These are phyloP conservation scores for Pelargonium fulgidum DNA, from an alignment of 441 rosid genomes.

Conservation along the genomic window DNA sequence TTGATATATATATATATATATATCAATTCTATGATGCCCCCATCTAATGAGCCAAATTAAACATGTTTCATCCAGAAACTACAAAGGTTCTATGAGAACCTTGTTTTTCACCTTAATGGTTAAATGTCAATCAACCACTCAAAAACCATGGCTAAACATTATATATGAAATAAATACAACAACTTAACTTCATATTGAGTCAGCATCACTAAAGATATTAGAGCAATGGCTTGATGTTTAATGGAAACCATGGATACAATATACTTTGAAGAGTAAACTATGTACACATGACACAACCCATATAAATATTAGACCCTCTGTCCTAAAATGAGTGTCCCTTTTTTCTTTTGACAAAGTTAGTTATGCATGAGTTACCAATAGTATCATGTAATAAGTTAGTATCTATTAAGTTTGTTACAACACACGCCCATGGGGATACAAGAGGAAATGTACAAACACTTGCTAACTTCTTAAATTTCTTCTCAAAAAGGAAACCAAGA, in stretches of 20 bases:
- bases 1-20: too few species aligned
- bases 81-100: background rate
- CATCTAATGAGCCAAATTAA: background rate
- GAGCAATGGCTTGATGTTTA: background rate
- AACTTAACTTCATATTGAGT: background rate
- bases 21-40: background rate
- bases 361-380: too few species aligned
- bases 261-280: background rate
- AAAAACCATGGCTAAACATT: background rate
- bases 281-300: background rate
- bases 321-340: too few species aligned
- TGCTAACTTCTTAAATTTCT: too few species aligned
- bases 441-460: too few species aligned
- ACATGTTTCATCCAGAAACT: background rate
- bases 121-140: background rate
- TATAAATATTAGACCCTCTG: too few species aligned
- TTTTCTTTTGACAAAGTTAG: too few species aligned
- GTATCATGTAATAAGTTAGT: too few species aligned
- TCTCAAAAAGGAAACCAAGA: too few species aligned
- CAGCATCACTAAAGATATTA: background rate
- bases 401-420: too few species aligned
- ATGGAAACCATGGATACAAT: background rate
- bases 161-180: background rate
- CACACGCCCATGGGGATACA: too few species aligned
- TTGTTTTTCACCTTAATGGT: background rate